Evolutionary conservation across 352 stramenopile species (phyloP).

Genomic region (Pythium rhizo-oryzae): DNA sequence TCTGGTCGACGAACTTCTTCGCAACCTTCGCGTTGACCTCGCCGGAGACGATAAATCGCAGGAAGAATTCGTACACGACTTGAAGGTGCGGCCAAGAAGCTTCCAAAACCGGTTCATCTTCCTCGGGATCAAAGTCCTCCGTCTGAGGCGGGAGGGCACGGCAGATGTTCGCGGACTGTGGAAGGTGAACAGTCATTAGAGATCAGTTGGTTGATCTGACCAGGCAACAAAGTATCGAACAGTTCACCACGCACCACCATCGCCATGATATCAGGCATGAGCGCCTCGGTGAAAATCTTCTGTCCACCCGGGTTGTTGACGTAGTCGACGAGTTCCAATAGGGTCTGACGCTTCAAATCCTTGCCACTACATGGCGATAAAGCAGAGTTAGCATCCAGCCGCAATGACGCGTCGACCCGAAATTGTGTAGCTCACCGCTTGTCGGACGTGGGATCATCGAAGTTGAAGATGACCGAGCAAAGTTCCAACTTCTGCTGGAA

Average conservation of each 20-base stretch:
- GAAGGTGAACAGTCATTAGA: neutral
- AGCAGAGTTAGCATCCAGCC: neutral
- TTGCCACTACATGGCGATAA: slow-evolving; percentile 54
- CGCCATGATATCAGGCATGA: slow-evolving; percentile 96
- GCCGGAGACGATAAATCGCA: slow-evolving; percentile 96
- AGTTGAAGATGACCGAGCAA: slow-evolving; percentile 97
- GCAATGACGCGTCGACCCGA: neutral
- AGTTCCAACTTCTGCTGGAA: slow-evolving; percentile 97
- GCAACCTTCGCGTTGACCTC: slow-evolving; percentile 97
- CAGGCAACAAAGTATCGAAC: neutral
- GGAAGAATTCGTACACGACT: slow-evolving; percentile 99
- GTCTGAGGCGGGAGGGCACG: slow-evolving; percentile 92
- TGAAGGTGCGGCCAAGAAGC: slow-evolving; percentile 97
- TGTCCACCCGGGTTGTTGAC: slow-evolving; percentile 96
- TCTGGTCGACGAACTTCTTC: slow-evolving; percentile 97
- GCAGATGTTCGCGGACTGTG: slow-evolving; percentile 93
- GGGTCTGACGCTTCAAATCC: slow-evolving; percentile 98
- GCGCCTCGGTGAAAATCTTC: slow-evolving; percentile 97
- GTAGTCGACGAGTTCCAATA: slow-evolving; percentile 99
- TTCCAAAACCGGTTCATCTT: slow-evolving; percentile 98
- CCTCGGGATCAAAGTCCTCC: slow-evolving; percentile 98
- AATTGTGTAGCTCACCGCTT: slow-evolving; percentile 64
- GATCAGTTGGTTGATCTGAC: neutral
- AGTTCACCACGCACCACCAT: slow-evolving; percentile 70
- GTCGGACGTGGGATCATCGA: slow-evolving; percentile 95